phyloP scores from a whole-genome alignment of 1,284 basidiomycete genomes.

The Pascua sp. region DNA sequence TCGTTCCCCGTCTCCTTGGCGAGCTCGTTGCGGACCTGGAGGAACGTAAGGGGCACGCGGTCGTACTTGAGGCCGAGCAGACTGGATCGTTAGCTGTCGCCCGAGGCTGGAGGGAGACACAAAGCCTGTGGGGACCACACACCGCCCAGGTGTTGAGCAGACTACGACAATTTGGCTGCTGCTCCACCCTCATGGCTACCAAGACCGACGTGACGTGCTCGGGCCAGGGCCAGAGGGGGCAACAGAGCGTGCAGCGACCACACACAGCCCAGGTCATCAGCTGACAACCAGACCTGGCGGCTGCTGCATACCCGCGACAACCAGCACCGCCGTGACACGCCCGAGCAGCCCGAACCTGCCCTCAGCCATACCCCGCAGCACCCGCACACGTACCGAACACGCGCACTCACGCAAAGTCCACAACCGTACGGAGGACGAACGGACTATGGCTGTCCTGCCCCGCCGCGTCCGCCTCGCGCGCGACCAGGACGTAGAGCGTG shows the following conservation, averaged over 20 bases:
- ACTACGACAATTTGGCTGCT: no score
- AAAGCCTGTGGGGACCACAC: no score
- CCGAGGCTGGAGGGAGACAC: no score
- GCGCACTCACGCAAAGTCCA: background rate
- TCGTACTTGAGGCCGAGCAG: constrained; percentile 23
- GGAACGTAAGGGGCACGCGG: constrained; percentile 19
- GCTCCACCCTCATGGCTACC: no score
- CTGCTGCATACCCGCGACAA: no score
- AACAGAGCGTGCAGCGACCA: no score
- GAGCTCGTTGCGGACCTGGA: constrained; percentile 27
- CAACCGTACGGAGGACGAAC: background rate
- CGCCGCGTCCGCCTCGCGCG: background rate
- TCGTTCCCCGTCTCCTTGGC: constrained; percentile 27
- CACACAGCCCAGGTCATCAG: no score
- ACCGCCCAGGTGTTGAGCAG: no score
- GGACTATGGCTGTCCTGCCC: background rate
- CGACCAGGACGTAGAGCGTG: background rate
- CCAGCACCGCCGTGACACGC: no score
- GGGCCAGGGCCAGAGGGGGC: no score
- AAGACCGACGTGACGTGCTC: no score
- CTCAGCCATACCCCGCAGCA: background rate
- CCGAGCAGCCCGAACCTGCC: background rate
- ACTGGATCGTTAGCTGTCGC: constrained; percentile 6
- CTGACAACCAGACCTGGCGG: no score
- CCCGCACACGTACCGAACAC: background rate